Base-by-base conservation (phyloP, 1,139 yeast genomes). In the Dujonia santamariae region DNA sequence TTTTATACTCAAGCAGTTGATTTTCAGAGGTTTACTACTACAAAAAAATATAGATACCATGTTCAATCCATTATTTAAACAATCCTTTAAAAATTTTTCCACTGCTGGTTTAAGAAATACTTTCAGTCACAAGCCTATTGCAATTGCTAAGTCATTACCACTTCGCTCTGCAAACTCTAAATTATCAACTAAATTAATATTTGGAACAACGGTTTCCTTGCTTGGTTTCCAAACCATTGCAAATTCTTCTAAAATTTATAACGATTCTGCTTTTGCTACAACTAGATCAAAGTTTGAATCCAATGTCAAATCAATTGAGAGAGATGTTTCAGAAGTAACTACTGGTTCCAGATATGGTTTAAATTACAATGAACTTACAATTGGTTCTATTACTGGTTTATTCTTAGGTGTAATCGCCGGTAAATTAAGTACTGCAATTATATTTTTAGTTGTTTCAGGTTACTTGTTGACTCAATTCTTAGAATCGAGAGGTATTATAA, bases 361-460 rank as follows among this genome's bases (percentile, higher is more conserved):
- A 39, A 72, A 78, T 52, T 83, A 83, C 51, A 75, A 76, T 47
- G 85, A 83, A 50, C 62, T 83, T 47, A 72, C 87, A 12, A 58
- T 80, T 39, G 92, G 92, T 4, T 78, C 85, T 3, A 66, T 82
- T 45, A 64, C 78, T 5, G 92, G 92, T 0, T 59, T 81, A 38
- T 65, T 78, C 31, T 47, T 76, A 34, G 92, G 92, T 1, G 64
- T 76, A 28, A 61, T 82, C 17, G 67, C 75, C 15, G 88, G 90
- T n/a, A 80, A 80, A 50, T 61, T 83, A 39, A 72, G 82, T 38
- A 67, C 78, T 21, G 67, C 79, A 19, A 61, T 83, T 31, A 78
- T 79, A 30, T 65, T 76, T 26, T 48, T 78, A 34, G 55, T 78
- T 1, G 63, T 80, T 26, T 62, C 79, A 4, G 56, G 72, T 23